Base-by-base conservation (phyloP, 2,329 filamentous ascomycete genomes). In the Chaetomium globosum region DNA sequence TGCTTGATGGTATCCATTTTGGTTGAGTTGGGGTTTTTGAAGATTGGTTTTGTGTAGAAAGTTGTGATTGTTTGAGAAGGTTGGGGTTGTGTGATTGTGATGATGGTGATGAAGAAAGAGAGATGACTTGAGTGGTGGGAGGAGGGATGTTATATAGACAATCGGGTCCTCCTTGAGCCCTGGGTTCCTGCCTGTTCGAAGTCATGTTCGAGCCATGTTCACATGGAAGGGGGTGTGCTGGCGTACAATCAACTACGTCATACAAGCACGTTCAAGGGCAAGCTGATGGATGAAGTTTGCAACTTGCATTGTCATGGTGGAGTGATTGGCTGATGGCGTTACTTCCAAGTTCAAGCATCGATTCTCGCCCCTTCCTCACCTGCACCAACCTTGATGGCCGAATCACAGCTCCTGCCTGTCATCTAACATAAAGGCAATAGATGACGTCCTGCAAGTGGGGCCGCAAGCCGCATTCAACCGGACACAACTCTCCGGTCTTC, bases 1-100 rank as follows among this genome's bases (percentile, higher is more conserved):
- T 85, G 81, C 79, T 79, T 79, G 73, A 78, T 67, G 72, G 77
- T 73, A 59, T 80, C 77, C 77, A 80, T 79, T 70, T 55, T 76
- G 73, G 69, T 73, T 59, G 70, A 64, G 39, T 6, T 43, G 71
- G 59, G 60, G 57, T 61, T 46, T 46, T 69, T 69, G 46, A 51
- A 58, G 31, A 52, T 64, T 65, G 49, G 57, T 63, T 43, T 43
- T 65, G 63, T 65, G 67, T 67, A 57, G 60, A 57, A 51, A 36
- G 30, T 46, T 63, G 56, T 60, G 51, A 54, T 61, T 63, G 60
- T 30, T 65, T 68, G 60, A 26, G 21, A 33, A 51, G 9, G 28
- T 13, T 31, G 67, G 62, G 48, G 58, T 67, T 59, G 39, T 16
- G 19, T 43, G 39, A 19, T 5, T 43, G 39, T 43, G 63, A 49